These are phyloP conservation scores for Pleurotus cornucopiae DNA, from an alignment of 768 basidiomycete species.

Conservation along the genomic window DNA sequence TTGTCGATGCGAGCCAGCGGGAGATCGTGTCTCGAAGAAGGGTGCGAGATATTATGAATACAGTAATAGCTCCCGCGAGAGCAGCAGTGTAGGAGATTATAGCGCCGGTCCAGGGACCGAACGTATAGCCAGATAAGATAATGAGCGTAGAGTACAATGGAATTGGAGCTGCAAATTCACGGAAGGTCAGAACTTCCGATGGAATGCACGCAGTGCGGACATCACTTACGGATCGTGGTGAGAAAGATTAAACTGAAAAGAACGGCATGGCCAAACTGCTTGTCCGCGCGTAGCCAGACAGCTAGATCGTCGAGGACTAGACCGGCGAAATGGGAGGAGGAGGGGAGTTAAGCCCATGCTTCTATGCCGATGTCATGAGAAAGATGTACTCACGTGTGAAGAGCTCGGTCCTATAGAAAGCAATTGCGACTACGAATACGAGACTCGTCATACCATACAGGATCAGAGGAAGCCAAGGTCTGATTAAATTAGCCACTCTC, in stretches of 20 bases:
- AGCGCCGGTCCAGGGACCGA: constrained; percentile 79
- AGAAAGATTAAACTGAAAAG: constrained; percentile 82
- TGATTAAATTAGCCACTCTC: constrained; percentile 55
- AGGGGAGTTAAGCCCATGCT: constrained; percentile 1
- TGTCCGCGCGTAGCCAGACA: constrained; percentile 69
- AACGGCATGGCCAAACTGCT: constrained; percentile 69
- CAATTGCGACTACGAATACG: constrained; percentile 76
- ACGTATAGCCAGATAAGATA: constrained; percentile 88
- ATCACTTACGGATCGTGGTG: constrained; percentile 76
- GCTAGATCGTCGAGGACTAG: constrained; percentile 81
- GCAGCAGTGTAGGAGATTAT: constrained; percentile 86
- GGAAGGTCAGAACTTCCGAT: neutral
- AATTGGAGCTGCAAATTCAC: constrained; percentile 59
- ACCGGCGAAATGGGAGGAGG: constrained; percentile 11
- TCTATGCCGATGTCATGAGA: neutral
- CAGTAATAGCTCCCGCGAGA: constrained; percentile 59
- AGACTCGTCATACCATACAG: constrained; percentile 75
- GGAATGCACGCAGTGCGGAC: constrained; percentile 11
- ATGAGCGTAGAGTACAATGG: constrained; percentile 94
- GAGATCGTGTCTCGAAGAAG: constrained; percentile 70
- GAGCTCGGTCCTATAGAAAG: constrained; percentile 77
- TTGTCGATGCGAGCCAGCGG: constrained; percentile 66
- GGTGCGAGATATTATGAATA: constrained; percentile 75
- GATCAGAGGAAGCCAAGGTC: constrained; percentile 75
- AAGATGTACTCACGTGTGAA: constrained; percentile 61